Conservation (phyloP, 2,329 filamentous ascomycete species). For the Teratosphaeria destructans region DNA sequence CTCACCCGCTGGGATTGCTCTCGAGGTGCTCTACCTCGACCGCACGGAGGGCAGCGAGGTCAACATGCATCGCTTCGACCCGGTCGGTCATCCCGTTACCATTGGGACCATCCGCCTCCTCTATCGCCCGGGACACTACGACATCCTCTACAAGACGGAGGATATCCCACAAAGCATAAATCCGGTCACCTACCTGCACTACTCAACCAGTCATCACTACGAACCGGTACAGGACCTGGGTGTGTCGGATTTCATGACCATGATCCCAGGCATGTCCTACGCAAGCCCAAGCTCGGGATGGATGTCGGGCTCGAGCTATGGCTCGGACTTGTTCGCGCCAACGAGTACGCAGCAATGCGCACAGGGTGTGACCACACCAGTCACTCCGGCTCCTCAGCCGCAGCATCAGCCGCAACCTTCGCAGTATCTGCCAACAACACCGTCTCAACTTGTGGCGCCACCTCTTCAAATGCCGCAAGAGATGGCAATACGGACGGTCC, state of each 20-base stretch:
- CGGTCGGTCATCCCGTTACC: conserved; percentile 32
- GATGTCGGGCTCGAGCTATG: conserved; percentile 15
- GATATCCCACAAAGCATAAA: conserved; percentile 31
- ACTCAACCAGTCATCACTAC: conserved; percentile 14
- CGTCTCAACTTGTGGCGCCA: conserved; percentile 19
- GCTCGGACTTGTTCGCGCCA: conserved; percentile 17
- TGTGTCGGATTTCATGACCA: conserved; percentile 31
- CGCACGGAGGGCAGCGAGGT: conserved; percentile 68
- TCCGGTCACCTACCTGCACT: conserved; percentile 26
- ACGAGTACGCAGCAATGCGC: conserved; percentile 9
- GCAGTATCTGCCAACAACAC: conserved; percentile 16
- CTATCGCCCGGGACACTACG: conserved; percentile 75
- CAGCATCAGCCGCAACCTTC: conserved; percentile 17
- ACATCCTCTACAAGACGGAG: conserved; percentile 71
- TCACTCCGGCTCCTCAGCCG: conserved; percentile 14
- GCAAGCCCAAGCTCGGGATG: conserved; percentile 12
- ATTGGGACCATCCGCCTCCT: conserved; percentile 57
- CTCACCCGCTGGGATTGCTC: conserved; percentile 63
- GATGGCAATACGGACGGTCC: conserved; percentile 18
- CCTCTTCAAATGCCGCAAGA: conserved; percentile 21
- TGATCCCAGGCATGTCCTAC: conserved; percentile 38
- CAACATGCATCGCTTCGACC: conserved; percentile 57
- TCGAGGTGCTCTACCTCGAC: conserved; percentile 88
- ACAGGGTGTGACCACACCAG: conserved; percentile 17
- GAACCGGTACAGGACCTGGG: conserved; percentile 20